Conservation (phyloP, 1,139 yeast species). For the Barnettozyma hawaiiensis region DNA sequence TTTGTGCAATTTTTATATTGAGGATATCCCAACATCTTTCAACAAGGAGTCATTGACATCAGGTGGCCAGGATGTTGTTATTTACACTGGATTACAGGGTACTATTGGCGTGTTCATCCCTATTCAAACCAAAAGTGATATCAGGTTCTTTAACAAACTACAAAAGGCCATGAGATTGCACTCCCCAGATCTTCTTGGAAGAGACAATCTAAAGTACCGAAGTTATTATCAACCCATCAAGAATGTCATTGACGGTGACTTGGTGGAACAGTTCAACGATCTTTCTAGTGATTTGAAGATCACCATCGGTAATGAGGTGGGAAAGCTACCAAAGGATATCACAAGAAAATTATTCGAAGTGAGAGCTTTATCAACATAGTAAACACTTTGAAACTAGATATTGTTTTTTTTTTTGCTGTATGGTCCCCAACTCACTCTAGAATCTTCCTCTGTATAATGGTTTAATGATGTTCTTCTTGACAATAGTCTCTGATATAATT, state of each 20-base stretch:
- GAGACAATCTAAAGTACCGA: conserved; percentile 64
- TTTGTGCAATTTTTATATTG: conserved; percentile 57
- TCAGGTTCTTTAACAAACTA: conserved; percentile 49
- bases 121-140: conserved; percentile 55
- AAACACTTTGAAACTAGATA: neutral
- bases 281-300: conserved; percentile 38
- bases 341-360: conserved; percentile 56
- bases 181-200: conserved; percentile 36
- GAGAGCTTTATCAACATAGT: conserved; percentile 33
- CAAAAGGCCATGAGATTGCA: conserved; percentile 44
- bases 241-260: conserved; percentile 82
- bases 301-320: conserved; percentile 47
- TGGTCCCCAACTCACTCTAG: no score
- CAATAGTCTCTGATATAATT: conserved; percentile 48
- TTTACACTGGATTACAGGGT: conserved; percentile 79
- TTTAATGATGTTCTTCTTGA: conserved; percentile 42
- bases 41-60: conserved; percentile 45
- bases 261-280: conserved; percentile 52
- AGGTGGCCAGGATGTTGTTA: conserved; percentile 55
- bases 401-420: neutral
- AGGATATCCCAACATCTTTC: conserved; percentile 67
- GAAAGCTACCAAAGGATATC: conserved; percentile 53
- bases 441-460: conserved; percentile 48
- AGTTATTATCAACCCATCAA: conserved; percentile 76
- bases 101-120: conserved; percentile 73